phyloP scores from a whole-genome alignment of 2,329 filamentous ascomycete genomes.

The Albifimbria verrucaria region DNA sequence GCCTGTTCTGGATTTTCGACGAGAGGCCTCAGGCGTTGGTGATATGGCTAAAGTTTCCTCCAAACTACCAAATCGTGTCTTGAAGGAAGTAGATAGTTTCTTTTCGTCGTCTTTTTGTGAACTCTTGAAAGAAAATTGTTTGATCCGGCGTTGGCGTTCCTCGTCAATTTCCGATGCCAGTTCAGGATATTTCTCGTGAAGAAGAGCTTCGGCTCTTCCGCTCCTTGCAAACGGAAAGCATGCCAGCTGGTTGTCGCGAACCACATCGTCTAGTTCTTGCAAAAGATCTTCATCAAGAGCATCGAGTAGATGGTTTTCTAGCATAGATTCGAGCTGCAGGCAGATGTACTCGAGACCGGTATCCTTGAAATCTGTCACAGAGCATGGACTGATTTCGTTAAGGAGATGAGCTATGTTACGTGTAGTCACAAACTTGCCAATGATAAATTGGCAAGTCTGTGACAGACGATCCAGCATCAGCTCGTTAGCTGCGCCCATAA shows the following conservation, averaged over 20 bases:
- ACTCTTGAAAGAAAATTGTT: conserved; percentile 69
- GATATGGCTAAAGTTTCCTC: conserved; percentile 54
- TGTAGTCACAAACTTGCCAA: conserved; percentile 80
- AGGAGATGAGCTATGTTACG: conserved; percentile 84
- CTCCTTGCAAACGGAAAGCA: conserved; percentile 75
- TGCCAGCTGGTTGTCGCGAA: conserved; percentile 77
- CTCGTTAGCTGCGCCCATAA: conserved; percentile 87
- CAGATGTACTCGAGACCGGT: conserved; percentile 88
- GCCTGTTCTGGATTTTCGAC: conserved; percentile 42
- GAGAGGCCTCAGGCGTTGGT: conserved; percentile 40
- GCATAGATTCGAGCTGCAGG: conserved; percentile 83
- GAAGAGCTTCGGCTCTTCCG: conserved; percentile 62
- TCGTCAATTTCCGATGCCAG: conserved; percentile 65
- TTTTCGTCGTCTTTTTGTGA: conserved; percentile 63
- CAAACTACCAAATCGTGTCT: conserved; percentile 56
- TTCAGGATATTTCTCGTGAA: conserved; percentile 63
- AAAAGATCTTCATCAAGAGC: conserved; percentile 84
- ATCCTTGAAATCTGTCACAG: conserved; percentile 81
- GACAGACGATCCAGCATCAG: conserved; percentile 90
- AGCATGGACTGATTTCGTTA: conserved; percentile 81
- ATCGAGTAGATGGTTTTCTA: conserved; percentile 85
- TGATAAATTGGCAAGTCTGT: conserved; percentile 80
- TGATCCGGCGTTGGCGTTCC: conserved; percentile 66
- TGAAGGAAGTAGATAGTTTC: conserved; percentile 58
- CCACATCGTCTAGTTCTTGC: conserved; percentile 72